These are phyloP conservation scores for Citrus cavaleriei DNA, from an alignment of 345 rosid genomes.

Conservation along the genomic window DNA sequence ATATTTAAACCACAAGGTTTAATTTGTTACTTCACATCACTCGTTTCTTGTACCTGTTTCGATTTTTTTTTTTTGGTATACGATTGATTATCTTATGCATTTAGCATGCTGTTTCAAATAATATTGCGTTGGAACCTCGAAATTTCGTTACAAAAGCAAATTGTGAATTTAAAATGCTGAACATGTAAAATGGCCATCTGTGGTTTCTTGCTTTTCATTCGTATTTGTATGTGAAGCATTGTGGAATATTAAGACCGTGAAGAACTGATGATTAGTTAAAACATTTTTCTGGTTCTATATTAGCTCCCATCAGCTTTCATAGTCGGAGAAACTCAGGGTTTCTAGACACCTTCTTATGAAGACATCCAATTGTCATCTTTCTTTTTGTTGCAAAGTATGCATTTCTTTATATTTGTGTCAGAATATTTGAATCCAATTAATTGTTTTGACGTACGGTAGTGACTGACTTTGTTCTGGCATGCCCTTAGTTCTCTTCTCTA, in stretches of 20 bases:
- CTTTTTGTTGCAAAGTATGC: neutral
- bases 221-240: neutral
- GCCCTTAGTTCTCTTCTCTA: neutral
- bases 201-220: neutral
- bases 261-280: neutral
- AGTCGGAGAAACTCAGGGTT: neutral
- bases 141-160: neutral
- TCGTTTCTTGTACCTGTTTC: neutral
- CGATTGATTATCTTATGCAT: neutral
- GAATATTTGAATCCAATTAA: neutral
- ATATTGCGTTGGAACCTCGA: neutral
- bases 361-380: neutral
- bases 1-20: conserved; percentile 48
- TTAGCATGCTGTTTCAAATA: neutral
- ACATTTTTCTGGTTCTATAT: neutral
- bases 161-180: neutral
- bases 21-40: neutral
- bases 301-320: neutral
- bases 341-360: neutral
- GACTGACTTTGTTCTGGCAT: conserved; percentile 4
- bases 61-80: neutral
- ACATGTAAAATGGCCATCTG: neutral
- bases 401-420: neutral
- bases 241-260: neutral
- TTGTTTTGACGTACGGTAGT: neutral